Evolutionary conservation across 148 eudicot genomes (phyloP), one percentile per base, ranked within the genome.

Genomic region (Polygonum maritimum): DNA sequence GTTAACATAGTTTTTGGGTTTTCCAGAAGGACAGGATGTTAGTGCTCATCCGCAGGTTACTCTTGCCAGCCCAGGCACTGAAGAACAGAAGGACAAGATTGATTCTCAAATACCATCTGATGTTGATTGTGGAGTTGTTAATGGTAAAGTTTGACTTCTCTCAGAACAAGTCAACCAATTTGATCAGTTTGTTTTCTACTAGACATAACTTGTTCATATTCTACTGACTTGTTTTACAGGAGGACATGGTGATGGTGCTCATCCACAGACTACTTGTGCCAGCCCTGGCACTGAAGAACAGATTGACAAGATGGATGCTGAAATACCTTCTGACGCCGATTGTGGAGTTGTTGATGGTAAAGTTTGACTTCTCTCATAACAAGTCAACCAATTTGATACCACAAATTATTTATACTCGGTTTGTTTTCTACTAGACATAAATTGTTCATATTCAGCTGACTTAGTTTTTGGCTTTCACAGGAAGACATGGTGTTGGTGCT

Each of bases 31-130:
- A 12, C 69, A 60, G 31, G 9, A 60, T 67, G 71, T 4, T 2
- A 38, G 10, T 67, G 44, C 40, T 67, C 71, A 67, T 15, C 19
- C 71, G 16, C 16, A 67, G 44, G 45, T 45, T 67, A 67, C 44
- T 67, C 38, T 9, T 67, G 71, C 71, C 41, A 67, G 19, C 44
- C 38, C 71, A 67, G 71, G 38, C 71, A 15, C 71, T 67, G 44
- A 18, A 38, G 44, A 19, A 36, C 44, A 67, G 44, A 67, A 36
- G 44, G n/a, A 67, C 19, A 38, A 67, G n/a, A 16, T 38, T 18
- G 69, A 63, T 31, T 40, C 18, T 63, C 40, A 33, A 63, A 63
- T 31, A 26, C 40, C 13, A 3, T 11, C 40, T 63, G 69, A 63
- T 63, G 39, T n/a, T 63, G 16, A 1, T 36, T 14, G 7, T 38